phyloP scores from a whole-genome alignment of 2,329 filamentous ascomycete species.

The Lachnellula occidentalis region DNA sequence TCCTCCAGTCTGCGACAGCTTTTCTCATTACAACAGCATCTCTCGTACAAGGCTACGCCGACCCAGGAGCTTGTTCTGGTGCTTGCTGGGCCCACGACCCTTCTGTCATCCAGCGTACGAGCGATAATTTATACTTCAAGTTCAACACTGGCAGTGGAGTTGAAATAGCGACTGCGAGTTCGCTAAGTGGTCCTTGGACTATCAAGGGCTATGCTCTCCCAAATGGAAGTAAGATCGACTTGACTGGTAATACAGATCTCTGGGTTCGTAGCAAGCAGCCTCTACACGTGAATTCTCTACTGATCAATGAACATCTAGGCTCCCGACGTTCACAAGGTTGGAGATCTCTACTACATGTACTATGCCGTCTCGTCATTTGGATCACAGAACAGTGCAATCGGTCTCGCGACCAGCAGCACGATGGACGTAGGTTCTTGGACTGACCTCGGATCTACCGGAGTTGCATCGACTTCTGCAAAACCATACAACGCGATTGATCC shows the following conservation, averaged over 20 bases:
- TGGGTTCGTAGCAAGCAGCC: constrained; percentile 31
- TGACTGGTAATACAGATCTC: constrained; percentile 33
- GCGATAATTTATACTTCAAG: constrained; percentile 39
- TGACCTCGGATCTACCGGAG: constrained; percentile 50
- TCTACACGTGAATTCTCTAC: not conserved
- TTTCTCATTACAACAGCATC: constrained; percentile 2
- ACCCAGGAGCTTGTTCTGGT: constrained; percentile 36
- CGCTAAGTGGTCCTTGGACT: constrained; percentile 38
- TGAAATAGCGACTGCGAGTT: constrained; percentile 34
- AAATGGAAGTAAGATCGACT: constrained; percentile 33
- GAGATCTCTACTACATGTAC: constrained; percentile 55
- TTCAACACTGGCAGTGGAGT: constrained; percentile 39
- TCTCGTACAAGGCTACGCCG: constrained; percentile 25
- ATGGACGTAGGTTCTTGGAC: constrained; percentile 53
- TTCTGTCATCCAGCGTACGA: constrained; percentile 35
- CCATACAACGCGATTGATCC: constrained; percentile 57
- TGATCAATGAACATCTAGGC: constrained; percentile 39
- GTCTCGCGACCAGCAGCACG: constrained; percentile 37
- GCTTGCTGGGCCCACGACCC: constrained; percentile 39
- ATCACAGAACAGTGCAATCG: constrained; percentile 48
- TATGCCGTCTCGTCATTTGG: constrained; percentile 54
- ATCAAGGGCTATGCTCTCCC: constrained; percentile 35
- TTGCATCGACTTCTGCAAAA: constrained; percentile 39
- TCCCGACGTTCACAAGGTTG: constrained; percentile 56
- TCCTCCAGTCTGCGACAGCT: not conserved